Conservation (phyloP, 768 basidiomycete species). For the Pleurotus salmoneostramineus region DNA sequence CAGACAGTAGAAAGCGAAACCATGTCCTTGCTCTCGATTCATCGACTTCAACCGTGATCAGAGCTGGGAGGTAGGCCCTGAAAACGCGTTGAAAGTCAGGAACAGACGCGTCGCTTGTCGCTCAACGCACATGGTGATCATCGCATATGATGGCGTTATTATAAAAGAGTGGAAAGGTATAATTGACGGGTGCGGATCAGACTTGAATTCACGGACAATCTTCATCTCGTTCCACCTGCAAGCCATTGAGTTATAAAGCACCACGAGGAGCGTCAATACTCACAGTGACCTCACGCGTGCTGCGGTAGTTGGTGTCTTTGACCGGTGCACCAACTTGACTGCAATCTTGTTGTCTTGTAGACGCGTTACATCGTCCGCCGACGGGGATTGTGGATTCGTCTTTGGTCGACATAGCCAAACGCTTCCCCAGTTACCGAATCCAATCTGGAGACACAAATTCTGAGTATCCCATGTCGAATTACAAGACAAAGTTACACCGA, state of each 20-base stretch:
- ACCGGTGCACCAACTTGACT: constrained; percentile 91
- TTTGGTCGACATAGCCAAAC: constrained; percentile 79
- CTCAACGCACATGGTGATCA: constrained; percentile 81
- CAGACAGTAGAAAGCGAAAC: constrained; percentile 81
- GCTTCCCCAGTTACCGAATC: constrained; percentile 91
- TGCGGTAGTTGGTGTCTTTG: constrained; percentile 79
- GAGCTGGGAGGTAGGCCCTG: constrained; percentile 85
- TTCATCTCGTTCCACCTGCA: constrained; percentile 97
- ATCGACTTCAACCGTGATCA: constrained; percentile 85
- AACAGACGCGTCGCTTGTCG: neutral
- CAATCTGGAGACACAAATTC: constrained; percentile 51
- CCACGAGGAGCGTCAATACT: constrained; percentile 21
- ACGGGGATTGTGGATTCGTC: constrained; percentile 29
- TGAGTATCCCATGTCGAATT: constrained; percentile 11
- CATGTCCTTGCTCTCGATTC: constrained; percentile 75
- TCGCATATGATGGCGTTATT: constrained; percentile 85
- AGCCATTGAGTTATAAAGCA: constrained; percentile 5
- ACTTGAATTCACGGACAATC: constrained; percentile 80
- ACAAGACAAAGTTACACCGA: constrained; percentile 20
- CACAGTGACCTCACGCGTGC: constrained; percentile 88
- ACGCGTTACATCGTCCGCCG: constrained; percentile 26
- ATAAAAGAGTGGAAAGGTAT: constrained; percentile 93
- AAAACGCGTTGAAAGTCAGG: neutral
- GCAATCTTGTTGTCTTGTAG: constrained; percentile 63
- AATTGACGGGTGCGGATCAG: constrained; percentile 87